Conservation (phyloP, 1,284 basidiomycete genomes). For the Rugosomyces carneus region DNA sequence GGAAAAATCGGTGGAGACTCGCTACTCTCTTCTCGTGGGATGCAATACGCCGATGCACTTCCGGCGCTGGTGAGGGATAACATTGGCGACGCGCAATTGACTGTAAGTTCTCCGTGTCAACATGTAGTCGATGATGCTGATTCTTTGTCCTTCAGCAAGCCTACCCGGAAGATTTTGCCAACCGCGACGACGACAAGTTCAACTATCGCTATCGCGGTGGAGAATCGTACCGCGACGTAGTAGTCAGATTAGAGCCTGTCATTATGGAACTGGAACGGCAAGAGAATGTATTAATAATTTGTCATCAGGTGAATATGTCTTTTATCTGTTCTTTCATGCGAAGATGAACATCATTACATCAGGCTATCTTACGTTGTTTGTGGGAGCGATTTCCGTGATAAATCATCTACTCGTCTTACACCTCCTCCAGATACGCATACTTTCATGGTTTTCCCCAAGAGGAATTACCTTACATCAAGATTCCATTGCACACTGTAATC, state of each 20-base stretch:
- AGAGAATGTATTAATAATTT: constrained; percentile 95
- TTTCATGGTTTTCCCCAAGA: constrained; percentile 91
- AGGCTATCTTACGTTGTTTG: constrained; percentile 89
- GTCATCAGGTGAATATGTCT: constrained; percentile 69
- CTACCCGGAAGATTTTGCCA: constrained; percentile 99
- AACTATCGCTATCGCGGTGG: constrained; percentile 97
- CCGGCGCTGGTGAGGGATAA: constrained; percentile 88
- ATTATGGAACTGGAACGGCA: constrained; percentile 99
- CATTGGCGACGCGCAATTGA: constrained; percentile 83
- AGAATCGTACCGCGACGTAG: constrained; percentile 93
- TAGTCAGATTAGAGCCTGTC: constrained; percentile 94
- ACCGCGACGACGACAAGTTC: constrained; percentile 98
- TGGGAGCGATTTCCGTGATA: constrained; percentile 32
- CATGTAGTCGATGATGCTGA: constrained; percentile 2
- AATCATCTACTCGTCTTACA: constrained; percentile 7
- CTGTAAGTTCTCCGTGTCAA: constrained; percentile 45
- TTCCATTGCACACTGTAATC: constrained; percentile 94
- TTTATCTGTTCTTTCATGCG: background rate
- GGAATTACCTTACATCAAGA: constrained; percentile 97
- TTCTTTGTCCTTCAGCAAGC: constrained; percentile 50
- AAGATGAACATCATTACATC: constrained; percentile 9
- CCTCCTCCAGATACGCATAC: constrained; percentile 72
- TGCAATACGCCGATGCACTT: constrained; percentile 81
- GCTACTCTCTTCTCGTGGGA: constrained; percentile 76
- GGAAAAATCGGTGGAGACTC: constrained; percentile 98